Evolutionary conservation across 2,329 filamentous ascomycete species (phyloP).

Genomic region (Phialophora verrucosa): DNA sequence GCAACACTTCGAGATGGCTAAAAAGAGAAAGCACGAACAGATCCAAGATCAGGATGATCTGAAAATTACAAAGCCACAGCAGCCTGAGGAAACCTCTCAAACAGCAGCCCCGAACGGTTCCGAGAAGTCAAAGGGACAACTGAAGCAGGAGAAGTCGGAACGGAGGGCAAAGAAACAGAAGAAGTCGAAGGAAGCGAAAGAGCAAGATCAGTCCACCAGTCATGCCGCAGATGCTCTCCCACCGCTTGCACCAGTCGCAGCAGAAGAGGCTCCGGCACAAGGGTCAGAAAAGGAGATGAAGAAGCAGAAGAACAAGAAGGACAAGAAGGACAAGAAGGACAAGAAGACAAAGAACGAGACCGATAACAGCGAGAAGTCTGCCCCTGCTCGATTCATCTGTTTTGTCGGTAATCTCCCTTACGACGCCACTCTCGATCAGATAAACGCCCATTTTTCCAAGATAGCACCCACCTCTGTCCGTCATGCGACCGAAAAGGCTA

Average conservation of each 20-base stretch:
- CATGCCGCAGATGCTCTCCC: neutral
- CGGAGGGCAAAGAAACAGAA: constrained; percentile 37
- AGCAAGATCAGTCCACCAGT: neutral
- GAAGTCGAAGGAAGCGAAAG: constrained; percentile 20
- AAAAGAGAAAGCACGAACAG: constrained; percentile 35
- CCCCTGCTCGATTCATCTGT: constrained; percentile 68
- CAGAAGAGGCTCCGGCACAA: neutral
- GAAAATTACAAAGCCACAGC: constrained; percentile 9
- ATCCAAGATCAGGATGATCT: constrained; percentile 17
- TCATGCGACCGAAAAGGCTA: constrained; percentile 70
- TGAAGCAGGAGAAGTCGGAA: constrained; percentile 38
- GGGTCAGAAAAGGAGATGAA: constrained; percentile 36
- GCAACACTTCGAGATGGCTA: constrained; percentile 26
- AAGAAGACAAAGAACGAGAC: constrained; percentile 41
- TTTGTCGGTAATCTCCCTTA: constrained; percentile 92
- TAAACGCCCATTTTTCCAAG: constrained; percentile 77
- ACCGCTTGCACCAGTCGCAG: neutral
- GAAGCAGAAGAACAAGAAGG: constrained; percentile 45
- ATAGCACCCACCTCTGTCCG: constrained; percentile 74
- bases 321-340: too few relatives aligned
- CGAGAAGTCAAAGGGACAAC: constrained; percentile 30
- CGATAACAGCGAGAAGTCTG: constrained; percentile 1
- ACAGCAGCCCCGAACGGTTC: neutral
- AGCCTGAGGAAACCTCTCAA: constrained; percentile 12
- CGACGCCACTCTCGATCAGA: constrained; percentile 72